Percentiles rank a stretch among this genome's conserved stretches.
Conservation (phyloP, 106 monocot species). For the Phalaenopsis equestris region DNA sequence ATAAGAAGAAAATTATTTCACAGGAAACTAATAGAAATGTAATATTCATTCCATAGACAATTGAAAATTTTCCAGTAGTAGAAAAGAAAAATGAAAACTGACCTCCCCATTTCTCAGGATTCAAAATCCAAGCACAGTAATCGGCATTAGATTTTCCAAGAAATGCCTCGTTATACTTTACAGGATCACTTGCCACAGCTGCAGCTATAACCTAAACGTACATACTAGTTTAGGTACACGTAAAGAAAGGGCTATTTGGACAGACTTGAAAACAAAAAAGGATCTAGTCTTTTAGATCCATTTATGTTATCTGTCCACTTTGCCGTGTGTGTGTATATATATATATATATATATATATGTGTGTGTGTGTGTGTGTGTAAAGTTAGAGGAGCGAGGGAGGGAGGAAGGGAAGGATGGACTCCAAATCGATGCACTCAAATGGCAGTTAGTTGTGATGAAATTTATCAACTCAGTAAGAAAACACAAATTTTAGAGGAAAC, state of each 20-base stretch:
- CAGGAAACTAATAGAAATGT: not conserved
- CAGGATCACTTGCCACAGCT: conserved; percentile 67
- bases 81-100: conserved; percentile 4
- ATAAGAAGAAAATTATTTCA: not conserved
- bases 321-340: too few species aligned
- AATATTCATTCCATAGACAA: not conserved
- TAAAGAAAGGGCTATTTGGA: not conserved
- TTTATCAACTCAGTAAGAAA: too few species aligned
- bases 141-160: conserved; percentile 84
- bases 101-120: conserved; percentile 99
- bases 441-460: too few species aligned
- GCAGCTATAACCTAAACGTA: conserved; percentile 72
- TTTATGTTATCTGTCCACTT: too few species aligned
- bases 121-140: conserved; percentile 82
- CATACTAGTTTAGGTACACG: not conserved
- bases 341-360: too few species aligned
- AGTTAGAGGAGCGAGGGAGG: too few species aligned
- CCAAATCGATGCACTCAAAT: too few species aligned
- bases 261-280: not conserved
- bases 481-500: too few species aligned
- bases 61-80: not conserved
- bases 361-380: too few species aligned
- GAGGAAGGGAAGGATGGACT: too few species aligned
- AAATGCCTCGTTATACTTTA: conserved; percentile 81
- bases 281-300: too few species aligned